phyloP scores from a whole-genome alignment of 148 eudicot species.

The Pouteria glomerata region DNA sequence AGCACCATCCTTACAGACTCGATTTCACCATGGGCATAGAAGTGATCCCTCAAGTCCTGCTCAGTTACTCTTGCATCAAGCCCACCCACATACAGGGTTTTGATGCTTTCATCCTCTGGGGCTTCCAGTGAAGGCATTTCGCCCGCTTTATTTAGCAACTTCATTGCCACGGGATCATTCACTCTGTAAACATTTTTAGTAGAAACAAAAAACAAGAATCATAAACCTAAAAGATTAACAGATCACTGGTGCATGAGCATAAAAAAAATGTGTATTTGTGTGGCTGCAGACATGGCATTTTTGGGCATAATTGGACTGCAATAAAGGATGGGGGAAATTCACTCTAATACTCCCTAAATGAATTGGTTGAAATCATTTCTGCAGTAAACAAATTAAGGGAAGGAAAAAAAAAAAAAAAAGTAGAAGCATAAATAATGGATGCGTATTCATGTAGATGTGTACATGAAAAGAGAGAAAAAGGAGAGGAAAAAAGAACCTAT shows the following conservation, averaged over 20 bases:
- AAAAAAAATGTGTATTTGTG: too few species aligned
- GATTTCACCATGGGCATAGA: constrained; percentile 94
- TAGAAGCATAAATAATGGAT: too few species aligned
- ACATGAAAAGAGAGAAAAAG: too few species aligned
- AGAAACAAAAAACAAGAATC: not conserved
- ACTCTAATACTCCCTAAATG: too few species aligned
- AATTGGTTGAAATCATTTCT: too few species aligned
- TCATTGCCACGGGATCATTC: constrained; percentile 92
- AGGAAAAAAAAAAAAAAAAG: too few species aligned
- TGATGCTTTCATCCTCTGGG: constrained; percentile 91
- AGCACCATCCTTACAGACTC: constrained; percentile 85
- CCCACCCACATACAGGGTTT: constrained; percentile 90
- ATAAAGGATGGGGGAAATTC: too few species aligned
- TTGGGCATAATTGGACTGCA: too few species aligned
- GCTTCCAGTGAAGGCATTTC: constrained; percentile 87
- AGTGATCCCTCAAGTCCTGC: constrained; percentile 86
- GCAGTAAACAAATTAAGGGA: too few species aligned
- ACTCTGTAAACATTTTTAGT: constrained; percentile 42
- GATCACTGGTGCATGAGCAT: not conserved
- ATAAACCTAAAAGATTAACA: not conserved
- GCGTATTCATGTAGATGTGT: too few species aligned
- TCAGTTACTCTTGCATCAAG: constrained; percentile 76
- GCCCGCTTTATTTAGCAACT: constrained; percentile 90
- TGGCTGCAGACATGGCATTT: too few species aligned
- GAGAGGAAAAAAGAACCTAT: too few species aligned